Evolutionary conservation across 345 rosid genomes (phyloP), one percentile per base, ranked within the genome.

Genomic region (Limnanthes douglasii): DNA sequence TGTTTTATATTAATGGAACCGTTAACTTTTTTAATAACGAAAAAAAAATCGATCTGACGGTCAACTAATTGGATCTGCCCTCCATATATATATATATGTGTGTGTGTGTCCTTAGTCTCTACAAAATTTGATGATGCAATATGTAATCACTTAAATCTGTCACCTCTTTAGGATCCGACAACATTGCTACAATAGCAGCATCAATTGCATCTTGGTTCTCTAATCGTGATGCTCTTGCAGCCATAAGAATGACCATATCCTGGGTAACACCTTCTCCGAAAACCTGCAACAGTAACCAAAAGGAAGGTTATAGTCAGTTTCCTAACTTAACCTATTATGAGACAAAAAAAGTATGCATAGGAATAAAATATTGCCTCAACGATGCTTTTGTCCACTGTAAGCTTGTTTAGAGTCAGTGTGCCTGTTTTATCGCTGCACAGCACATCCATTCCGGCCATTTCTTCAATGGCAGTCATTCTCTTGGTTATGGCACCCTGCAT

Each of bases 361-460:
- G 32, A 16, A 25, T 17, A 50, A 32, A 30, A 9, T 19, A 30
- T 29, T 34, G 76, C 92, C 93, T 86, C 97, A n/a, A 86, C 70
- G 36, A 78, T 45, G 57, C 41, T 59, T 37, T 73, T 73, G 45
- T 86, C 97, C 17, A 86, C 92, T 1, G 96, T 70, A 13, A 86
- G 84, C 59, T 86, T 86, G 73, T 86, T 86, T 8, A 81, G 86
- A 12, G 96, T 86, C 29, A 75, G 61, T 49, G 96, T 86, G 51
- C 96, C 86, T 0, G 92, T 86, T 66, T 86, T 56, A 13, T 56
- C 62, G 55, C 96, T 81, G 51, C 96, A 86, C 11, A 86, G 54
- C 51, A 85, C 93, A 72, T 85, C 96, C 96, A 85, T 85, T 13
- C 96, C 96, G 2, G 93, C 90, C 96, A 86, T 86, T 66, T 86